Percentiles rank a stretch among this genome's conserved stretches.
phyloP scores from a whole-genome alignment of 257 asterid species.

The Salvia hispanica region DNA sequence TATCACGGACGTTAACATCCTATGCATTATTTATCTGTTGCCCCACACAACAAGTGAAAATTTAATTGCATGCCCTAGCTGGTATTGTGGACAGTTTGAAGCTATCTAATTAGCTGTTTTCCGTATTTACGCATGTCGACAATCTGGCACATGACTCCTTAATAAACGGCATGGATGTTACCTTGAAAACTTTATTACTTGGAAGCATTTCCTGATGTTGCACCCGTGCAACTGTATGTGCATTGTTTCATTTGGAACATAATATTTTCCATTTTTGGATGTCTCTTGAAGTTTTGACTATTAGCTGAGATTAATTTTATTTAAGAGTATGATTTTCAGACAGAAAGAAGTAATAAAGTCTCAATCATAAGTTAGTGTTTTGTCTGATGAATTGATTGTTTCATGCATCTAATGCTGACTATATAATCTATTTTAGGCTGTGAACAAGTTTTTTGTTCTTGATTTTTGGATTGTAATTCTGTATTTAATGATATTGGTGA shows the following conservation, averaged over 20 bases:
- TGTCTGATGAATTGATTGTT: slow-evolving; percentile 10
- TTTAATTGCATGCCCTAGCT: not conserved
- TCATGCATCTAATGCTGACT: not conserved
- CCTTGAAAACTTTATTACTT: slow-evolving; percentile 4
- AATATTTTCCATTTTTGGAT: not conserved
- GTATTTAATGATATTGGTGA: slow-evolving; percentile 27
- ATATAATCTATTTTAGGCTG: slow-evolving; percentile 11
- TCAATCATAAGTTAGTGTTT: slow-evolving; percentile 11
- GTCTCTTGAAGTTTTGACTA: slow-evolving; percentile 7
- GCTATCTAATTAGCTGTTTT: slow-evolving; percentile 20
- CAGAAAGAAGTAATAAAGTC: not conserved
- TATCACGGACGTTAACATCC: too few species aligned
- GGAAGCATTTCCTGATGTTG: slow-evolving; percentile 3
- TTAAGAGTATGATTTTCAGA: not conserved
- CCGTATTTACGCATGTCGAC: not conserved
- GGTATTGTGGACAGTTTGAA: not conserved
- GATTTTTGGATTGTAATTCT: slow-evolving; percentile 5
- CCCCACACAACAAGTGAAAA: slow-evolving; percentile 12
- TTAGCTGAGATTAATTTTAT: not conserved
- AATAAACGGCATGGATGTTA: slow-evolving; percentile 17
- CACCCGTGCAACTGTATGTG: not conserved
- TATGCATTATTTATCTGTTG: not conserved
- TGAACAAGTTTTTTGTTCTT: slow-evolving; percentile 2
- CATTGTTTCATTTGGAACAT: not conserved
- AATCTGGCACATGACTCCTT: not conserved